Evolutionary conservation across 2,329 filamentous ascomycete species (phyloP).

Genomic region (Plenodomus biglobosus): DNA sequence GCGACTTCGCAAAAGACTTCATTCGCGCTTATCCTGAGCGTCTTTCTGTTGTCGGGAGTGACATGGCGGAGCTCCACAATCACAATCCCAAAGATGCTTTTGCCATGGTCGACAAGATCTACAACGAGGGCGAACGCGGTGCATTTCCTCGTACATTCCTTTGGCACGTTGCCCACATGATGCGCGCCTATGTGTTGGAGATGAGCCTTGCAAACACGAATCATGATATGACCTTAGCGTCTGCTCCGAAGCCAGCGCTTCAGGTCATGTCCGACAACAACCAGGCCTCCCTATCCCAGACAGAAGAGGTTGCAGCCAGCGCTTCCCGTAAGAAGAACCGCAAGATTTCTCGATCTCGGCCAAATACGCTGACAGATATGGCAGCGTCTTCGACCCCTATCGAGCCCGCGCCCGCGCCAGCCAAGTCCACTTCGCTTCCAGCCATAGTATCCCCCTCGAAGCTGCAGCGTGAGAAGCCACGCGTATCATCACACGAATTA

Average conservation of each 20-base stretch:
- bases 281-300: not conserved
- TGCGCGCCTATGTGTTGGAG: slow-evolving; percentile 23
- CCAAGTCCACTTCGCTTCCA: not conserved
- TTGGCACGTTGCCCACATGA: slow-evolving; percentile 30
- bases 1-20: slow-evolving; percentile 28
- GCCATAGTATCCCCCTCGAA: not conserved
- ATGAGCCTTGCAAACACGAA: slow-evolving; percentile 1
- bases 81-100: slow-evolving; percentile 14
- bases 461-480: not conserved
- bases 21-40: slow-evolving; percentile 21
- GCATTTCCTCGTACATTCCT: slow-evolving; percentile 32
- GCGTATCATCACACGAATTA: not conserved
- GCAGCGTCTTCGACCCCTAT: slow-evolving; percentile 8
- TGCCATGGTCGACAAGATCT: slow-evolving; percentile 33
- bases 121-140: slow-evolving; percentile 25
- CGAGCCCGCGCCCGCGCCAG: not conserved
- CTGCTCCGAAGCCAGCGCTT: not conserved
- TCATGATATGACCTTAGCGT: not conserved
- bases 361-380: slow-evolving; percentile 10
- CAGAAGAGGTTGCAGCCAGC: not conserved
- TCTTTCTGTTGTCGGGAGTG: slow-evolving; percentile 16
- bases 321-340: slow-evolving; percentile 12
- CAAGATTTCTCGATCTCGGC: not conserved
- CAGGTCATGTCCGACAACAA: not conserved
- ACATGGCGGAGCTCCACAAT: slow-evolving; percentile 21